Conservation (phyloP, 2,329 filamentous ascomycete species). For the Macroventuria anomochaeta region DNA sequence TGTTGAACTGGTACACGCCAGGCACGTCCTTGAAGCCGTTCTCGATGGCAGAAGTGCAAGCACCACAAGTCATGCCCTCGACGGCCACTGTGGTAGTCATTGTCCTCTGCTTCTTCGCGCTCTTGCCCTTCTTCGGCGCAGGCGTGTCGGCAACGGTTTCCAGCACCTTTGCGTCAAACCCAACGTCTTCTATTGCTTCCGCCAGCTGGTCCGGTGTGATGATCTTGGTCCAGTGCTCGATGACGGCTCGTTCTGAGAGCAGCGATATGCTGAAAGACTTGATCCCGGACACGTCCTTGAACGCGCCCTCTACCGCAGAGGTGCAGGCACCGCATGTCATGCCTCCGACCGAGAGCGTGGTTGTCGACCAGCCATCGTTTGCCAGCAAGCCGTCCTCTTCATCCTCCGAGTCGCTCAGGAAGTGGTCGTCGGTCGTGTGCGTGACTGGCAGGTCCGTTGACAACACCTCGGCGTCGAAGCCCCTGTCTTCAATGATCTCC, state of each 20-base stretch:
- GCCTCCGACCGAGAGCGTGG: slow-evolving; percentile 79
- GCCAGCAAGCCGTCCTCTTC: slow-evolving; percentile 51
- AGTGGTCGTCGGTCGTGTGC: slow-evolving; percentile 46
- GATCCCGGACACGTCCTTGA: slow-evolving; percentile 76
- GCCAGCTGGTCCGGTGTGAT: slow-evolving; percentile 62
- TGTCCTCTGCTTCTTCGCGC: slow-evolving; percentile 52
- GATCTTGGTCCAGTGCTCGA: slow-evolving; percentile 73
- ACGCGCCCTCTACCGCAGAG: slow-evolving; percentile 80
- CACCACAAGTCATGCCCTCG: slow-evolving; percentile 96
- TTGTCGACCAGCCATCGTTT: slow-evolving; percentile 54
- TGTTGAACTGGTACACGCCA: slow-evolving; percentile 88
- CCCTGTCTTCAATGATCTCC: slow-evolving; percentile 88
- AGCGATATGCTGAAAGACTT: slow-evolving; percentile 82
- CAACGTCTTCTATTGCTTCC: slow-evolving; percentile 69
- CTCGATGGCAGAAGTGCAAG: slow-evolving; percentile 92
- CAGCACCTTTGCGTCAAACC: slow-evolving; percentile 80
- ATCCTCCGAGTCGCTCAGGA: slow-evolving; percentile 46
- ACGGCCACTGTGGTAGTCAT: slow-evolving; percentile 85
- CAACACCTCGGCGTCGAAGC: slow-evolving; percentile 91
- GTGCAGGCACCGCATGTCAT: slow-evolving; percentile 95
- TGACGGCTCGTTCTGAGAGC: slow-evolving; percentile 82
- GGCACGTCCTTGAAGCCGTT: slow-evolving; percentile 77
- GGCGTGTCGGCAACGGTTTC: slow-evolving; percentile 65
- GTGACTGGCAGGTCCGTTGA: slow-evolving; percentile 74
- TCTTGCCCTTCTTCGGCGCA: slow-evolving; percentile 43